Evolutionary conservation across 108 stramenopile genomes (phyloP), one percentile per base, ranked within the genome.

Genomic region (Conticribra weissflogii): DNA sequence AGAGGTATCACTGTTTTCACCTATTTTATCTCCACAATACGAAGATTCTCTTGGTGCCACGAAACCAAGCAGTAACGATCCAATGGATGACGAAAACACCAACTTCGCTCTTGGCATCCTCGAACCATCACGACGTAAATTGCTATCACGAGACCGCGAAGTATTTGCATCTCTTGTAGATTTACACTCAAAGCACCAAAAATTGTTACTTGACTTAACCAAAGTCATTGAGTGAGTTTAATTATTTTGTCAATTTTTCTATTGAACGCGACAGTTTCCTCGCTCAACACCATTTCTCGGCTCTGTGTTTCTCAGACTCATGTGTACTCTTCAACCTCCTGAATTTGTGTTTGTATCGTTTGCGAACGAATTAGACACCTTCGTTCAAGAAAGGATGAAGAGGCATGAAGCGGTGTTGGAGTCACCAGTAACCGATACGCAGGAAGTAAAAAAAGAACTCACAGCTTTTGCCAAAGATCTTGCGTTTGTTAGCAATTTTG

Each of bases 281-380:
- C 2, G 22, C 30, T 4, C 49, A 9, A 7, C 27, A 48, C 32
- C 29, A n/a, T 18, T 30, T 29, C 3, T 63, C 28, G 9, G 3
- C 17, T 8, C 22, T 47, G 2, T 2, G 2, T 16, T 30, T 2
- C 30, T 19, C 16, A 30, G 36, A 53, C 59, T 84, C 33, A 93
- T 93, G 91, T 94, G 90, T 29, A 73, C 79, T 7, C 77, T 94
- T 0, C 93, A 94, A 69, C 93, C 93, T 33, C 89, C 93, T 9
- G 93, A 90, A 55, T 92, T 94, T 71, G 86, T 94, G 17, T 91
- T 88, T 64, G 76, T 90, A 0, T 90, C 93, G 0, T 94, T 94
- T 62, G 87, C 87, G 4, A 75, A 86, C 2, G 93, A 94, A 71
- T 48, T 94, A 31, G 90, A 94, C 28, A 69, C 58, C 31, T 94